These are phyloP conservation scores for Radiomyces spectabilis DNA, from an alignment of 192 early-diverging fungal genomes.

Conservation along the genomic window DNA sequence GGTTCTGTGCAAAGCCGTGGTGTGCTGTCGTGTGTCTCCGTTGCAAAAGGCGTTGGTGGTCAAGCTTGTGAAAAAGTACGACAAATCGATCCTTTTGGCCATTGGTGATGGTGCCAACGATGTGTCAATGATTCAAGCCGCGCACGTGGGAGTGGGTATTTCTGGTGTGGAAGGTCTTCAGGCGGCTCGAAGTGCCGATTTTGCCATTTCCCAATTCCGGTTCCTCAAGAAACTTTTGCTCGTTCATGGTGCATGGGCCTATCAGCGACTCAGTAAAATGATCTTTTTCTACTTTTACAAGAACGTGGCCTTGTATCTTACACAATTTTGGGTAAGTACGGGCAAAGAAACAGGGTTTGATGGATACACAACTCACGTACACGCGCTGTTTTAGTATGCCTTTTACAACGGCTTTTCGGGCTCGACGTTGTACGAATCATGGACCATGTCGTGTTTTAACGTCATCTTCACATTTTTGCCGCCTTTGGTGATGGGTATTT, in stretches of 20 bases:
- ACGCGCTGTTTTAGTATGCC: slow-evolving; percentile 41
- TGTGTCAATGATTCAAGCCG: slow-evolving; percentile 98
- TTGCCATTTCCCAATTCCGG: slow-evolving; percentile 97
- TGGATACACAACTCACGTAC: background rate
- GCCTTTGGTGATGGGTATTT: slow-evolving; percentile 93
- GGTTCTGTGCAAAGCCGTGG: slow-evolving; percentile 86
- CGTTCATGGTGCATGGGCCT: slow-evolving; percentile 97
- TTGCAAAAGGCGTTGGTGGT: slow-evolving; percentile 98
- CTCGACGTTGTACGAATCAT: slow-evolving; percentile 96
- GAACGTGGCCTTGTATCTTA: slow-evolving; percentile 96
- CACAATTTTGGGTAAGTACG: slow-evolving; percentile 84
- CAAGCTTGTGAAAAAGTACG: slow-evolving; percentile 91
- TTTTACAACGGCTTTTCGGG: slow-evolving; percentile 95
- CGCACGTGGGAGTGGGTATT: slow-evolving; percentile 97
- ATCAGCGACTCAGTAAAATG: slow-evolving; percentile 90
- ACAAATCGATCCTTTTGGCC: slow-evolving; percentile 83
- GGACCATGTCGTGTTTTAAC: slow-evolving; percentile 94
- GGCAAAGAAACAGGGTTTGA: background rate
- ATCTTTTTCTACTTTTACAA: slow-evolving; percentile 99
- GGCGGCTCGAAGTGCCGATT: slow-evolving; percentile 93
- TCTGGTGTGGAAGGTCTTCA: slow-evolving; percentile 94
- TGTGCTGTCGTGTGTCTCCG: slow-evolving; percentile 98
- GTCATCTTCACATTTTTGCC: slow-evolving; percentile 93
- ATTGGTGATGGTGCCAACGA: slow-evolving; percentile 99
- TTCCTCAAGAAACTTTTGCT: slow-evolving; percentile 91